Percentiles rank a stretch among this genome's conserved stretches.
phyloP scores from a whole-genome alignment of 1,139 yeast species.

The Candida frijolesensis region DNA sequence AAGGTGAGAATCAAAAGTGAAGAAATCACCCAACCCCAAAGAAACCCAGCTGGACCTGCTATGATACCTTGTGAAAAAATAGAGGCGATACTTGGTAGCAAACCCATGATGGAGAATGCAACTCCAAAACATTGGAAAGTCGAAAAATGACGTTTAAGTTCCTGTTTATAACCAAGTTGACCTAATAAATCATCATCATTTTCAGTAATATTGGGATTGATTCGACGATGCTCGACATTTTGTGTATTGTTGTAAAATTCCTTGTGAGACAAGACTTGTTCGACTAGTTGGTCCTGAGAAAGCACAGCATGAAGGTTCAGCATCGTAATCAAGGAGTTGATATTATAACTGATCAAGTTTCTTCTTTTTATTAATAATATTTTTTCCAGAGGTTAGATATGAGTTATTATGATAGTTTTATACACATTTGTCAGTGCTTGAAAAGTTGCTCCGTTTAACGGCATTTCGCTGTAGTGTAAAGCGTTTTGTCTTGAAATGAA shows the following conservation, averaged over 20 bases:
- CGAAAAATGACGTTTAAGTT: constrained; percentile 47
- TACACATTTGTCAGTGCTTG: no score
- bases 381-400: no score
- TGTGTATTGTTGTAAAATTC: constrained; percentile 27
- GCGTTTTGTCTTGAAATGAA: no score
- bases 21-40: constrained; percentile 75
- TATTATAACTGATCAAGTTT: not conserved
- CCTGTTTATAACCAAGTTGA: constrained; percentile 57
- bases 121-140: constrained; percentile 55
- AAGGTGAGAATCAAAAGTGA: constrained; percentile 58
- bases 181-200: constrained; percentile 52
- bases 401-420: no score
- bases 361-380: no score
- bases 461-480: no score
- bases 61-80: constrained; percentile 36
- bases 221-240: constrained; percentile 26
- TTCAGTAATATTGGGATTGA: constrained; percentile 19
- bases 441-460: no score
- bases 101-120: constrained; percentile 56
- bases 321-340: constrained; percentile 4
- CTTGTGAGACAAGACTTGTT: constrained; percentile 27
- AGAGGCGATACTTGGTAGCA: constrained; percentile 49
- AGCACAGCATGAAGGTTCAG: constrained; percentile 20
- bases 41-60: constrained; percentile 49
- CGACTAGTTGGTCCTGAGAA: constrained; percentile 27